Evolutionary conservation across 2,329 filamentous ascomycete species (phyloP).

Genomic region (Botrytis cinerea): DNA sequence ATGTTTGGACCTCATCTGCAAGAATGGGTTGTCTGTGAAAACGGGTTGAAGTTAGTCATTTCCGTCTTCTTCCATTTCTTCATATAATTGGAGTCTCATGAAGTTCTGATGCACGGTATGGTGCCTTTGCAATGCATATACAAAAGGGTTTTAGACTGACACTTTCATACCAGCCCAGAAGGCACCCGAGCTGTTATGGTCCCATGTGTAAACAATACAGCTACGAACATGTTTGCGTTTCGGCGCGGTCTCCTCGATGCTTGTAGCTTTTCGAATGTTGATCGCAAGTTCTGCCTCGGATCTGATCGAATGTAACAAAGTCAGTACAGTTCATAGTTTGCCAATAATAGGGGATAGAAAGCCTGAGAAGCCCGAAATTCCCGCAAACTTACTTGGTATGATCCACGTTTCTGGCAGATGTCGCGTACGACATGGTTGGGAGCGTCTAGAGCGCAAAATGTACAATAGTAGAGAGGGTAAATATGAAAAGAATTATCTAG

Average conservation of each 20-base stretch:
- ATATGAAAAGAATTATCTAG: not conserved
- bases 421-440: conserved; percentile 33
- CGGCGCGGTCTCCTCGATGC: conserved; percentile 65
- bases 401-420: conserved; percentile 41
- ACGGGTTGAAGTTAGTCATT: conserved; percentile 25
- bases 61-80: conserved; percentile 15
- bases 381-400: conserved; percentile 40
- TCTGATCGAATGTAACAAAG: conserved; percentile 44
- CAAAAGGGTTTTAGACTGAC: conserved; percentile 53
- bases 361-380: conserved; percentile 22
- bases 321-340: conserved; percentile 25
- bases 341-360: conserved; percentile 8
- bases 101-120: not conserved
- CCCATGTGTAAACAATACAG: conserved; percentile 99
- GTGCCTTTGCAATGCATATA: not conserved
- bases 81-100: not conserved
- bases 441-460: conserved; percentile 31
- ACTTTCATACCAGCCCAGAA: conserved; percentile 99
- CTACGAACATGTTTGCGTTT: conserved; percentile 93
- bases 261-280: conserved; percentile 71
- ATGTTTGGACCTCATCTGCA: conserved; percentile 97
- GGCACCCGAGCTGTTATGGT: conserved; percentile 90
- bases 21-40: conserved; percentile 85
- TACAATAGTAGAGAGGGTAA: conserved; percentile 12
- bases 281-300: conserved; percentile 69